Evolutionary conservation across 495 filamentous ascomycete species (phyloP), one percentile per base, ranked within the genome.

Genomic region (Pyronema domesticum): DNA sequence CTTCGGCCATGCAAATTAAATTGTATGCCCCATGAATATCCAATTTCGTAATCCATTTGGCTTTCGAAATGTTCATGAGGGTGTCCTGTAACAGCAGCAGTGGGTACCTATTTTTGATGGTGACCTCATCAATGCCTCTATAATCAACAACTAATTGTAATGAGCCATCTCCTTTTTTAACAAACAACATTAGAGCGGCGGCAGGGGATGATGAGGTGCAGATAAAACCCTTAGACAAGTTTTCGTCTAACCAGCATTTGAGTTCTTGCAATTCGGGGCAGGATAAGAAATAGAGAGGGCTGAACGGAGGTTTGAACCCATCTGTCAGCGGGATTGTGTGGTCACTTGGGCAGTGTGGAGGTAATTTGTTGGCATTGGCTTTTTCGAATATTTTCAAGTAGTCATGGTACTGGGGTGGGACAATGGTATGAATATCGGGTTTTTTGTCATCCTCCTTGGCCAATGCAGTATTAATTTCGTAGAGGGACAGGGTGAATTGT

Each of bases 91-190:
- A 6, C 0, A 55, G 46, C 0, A 58, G 55, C 13, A 60, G 30
- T 1, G 51, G 45, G 30, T 63, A 59, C 1, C 48, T 39, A 37
- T 64, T 58, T 35, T 60, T 59, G 30, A 56, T 40, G 1, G 56
- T 58, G 3, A 57, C 36, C 7, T 49, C 44, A 51, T 66, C 65
- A n/a, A 63, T 33, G 13, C 55, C 48, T 30, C 59, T 6, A 40
- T 58, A 62, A 34, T 63, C 47, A 0, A 60, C 34, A 17, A n/a
- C 54, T 3, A 57, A n/a, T 8, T 33, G 36, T 0, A 57, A n/a
- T 0, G 34, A 43, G 0, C 56, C 48, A n/a, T n/a, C n/a, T n/a
- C n/a, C n/a, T n/a, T n/a, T n/a, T n/a, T n/a, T n/a, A n/a, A n/a
- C n/a, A n/a, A n/a, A n/a, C n/a, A n/a, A n/a, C n/a, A n/a, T n/a